Percentiles rank a stretch among this genome's conserved stretches.
These are phyloP conservation scores for Sergeia podlipaevii DNA, from an alignment of 208 protist species.

Conservation along the genomic window DNA sequence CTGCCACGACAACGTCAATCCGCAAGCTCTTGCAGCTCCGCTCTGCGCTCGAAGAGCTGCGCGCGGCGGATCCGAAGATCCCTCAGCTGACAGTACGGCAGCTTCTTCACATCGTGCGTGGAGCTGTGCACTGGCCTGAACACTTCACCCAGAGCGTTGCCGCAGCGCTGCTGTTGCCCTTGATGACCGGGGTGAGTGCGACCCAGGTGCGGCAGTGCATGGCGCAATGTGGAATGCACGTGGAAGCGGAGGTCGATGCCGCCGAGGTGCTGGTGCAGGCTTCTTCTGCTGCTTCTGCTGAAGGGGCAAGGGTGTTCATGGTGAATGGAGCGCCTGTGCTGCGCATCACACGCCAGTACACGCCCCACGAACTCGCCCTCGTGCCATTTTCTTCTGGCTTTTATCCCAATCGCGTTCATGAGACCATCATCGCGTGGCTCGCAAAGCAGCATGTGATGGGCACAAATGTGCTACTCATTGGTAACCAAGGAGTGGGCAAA, in stretches of 20 bases:
- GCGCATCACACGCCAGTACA: conserved; percentile 39
- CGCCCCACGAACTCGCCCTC: conserved; percentile 57
- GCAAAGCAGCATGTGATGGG: conserved; percentile 82
- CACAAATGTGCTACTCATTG: conserved; percentile 91
- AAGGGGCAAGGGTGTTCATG: conserved; percentile 24
- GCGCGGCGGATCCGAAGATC: conserved; percentile 57
- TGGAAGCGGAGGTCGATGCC: neutral
- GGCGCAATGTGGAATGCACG: conserved; percentile 26
- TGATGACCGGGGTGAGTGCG: conserved; percentile 72
- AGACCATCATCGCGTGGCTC: conserved; percentile 80
- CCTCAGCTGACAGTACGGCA: conserved; percentile 69
- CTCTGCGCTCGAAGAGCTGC: conserved; percentile 41
- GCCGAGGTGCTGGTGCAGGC: neutral
- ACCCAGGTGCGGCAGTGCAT: conserved; percentile 63
- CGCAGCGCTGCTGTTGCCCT: conserved; percentile 58
- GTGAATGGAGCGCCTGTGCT: conserved; percentile 39
- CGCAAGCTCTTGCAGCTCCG: conserved; percentile 43
- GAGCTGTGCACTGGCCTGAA: conserved; percentile 50
- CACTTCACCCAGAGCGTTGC: conserved; percentile 44
- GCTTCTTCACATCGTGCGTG: conserved; percentile 58
- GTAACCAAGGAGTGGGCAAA: conserved; percentile 95
- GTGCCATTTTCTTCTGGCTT: conserved; percentile 90
- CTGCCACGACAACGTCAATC: conserved; percentile 4
- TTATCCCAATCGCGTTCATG: conserved; percentile 86
- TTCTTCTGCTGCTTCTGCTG: neutral